Percentiles rank a stretch among this genome's conserved stretches.
phyloP scores from a whole-genome alignment of 2,329 filamentous ascomycete genomes.

The Diaporthe sp. region DNA sequence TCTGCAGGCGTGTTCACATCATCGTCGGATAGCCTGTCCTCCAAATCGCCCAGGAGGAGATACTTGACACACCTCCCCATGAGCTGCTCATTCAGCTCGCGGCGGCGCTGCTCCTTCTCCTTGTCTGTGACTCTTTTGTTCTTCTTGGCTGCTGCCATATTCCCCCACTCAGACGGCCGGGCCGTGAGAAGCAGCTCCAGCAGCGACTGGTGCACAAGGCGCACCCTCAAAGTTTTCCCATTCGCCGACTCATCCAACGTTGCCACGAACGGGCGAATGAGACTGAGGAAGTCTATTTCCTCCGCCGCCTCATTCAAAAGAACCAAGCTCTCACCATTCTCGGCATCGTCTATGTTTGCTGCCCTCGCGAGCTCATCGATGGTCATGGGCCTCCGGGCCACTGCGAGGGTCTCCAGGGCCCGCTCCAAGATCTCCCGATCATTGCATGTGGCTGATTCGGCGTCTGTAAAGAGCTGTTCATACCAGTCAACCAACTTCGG shows the following conservation, averaged over 20 bases:
- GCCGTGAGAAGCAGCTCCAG: not conserved
- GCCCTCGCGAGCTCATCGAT: not conserved
- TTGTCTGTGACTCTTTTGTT: not conserved
- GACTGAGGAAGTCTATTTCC: not conserved
- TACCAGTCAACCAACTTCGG: not conserved
- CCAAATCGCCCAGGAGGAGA: not conserved
- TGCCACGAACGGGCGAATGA: not conserved
- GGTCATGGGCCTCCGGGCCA: conserved; percentile 1
- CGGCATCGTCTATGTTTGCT: not conserved
- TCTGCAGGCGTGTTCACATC: not conserved
- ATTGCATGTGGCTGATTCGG: not conserved
- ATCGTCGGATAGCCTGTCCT: not conserved
- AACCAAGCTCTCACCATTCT: not conserved
- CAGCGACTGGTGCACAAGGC: conserved; percentile 7
- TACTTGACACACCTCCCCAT: not conserved
- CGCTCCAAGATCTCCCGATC: conserved; percentile 7
- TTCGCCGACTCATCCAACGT: not conserved
- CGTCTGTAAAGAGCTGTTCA: not conserved
- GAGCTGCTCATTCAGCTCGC: not conserved
- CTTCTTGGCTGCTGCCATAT: not conserved
- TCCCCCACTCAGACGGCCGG: not conserved
- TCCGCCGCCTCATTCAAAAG: not conserved
- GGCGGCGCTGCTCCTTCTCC: not conserved
- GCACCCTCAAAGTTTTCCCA: not conserved
- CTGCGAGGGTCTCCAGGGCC: not conserved